These are phyloP conservation scores for Rubroboletus pulcherrimus DNA, from an alignment of 768 basidiomycete genomes.

Conservation along the genomic window DNA sequence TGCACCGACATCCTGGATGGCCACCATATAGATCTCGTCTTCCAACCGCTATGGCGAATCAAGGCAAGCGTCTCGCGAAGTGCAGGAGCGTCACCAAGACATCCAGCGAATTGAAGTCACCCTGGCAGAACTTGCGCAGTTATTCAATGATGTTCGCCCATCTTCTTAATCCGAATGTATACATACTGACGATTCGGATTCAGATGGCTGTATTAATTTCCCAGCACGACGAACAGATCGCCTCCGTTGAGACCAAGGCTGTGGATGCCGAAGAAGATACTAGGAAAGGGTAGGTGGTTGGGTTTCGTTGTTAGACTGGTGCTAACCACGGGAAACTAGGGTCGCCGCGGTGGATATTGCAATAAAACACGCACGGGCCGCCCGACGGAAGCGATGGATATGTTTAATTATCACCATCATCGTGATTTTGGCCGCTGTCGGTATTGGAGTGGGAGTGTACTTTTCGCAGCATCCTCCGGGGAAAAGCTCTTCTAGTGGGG, in stretches of 20 bases:
- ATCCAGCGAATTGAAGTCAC: conserved; percentile 83
- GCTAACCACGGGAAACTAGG: conserved; percentile 34
- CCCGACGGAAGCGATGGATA: conserved; percentile 82
- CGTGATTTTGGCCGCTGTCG: conserved; percentile 49
- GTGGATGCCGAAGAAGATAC: conserved; percentile 63
- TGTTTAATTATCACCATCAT: conserved; percentile 67
- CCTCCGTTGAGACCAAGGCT: conserved; percentile 60
- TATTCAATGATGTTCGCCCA: conserved; percentile 73
- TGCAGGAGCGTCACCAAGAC: conserved; percentile 85
- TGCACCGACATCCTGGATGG: not conserved
- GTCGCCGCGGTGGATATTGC: conserved; percentile 61
- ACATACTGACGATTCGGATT: not conserved
- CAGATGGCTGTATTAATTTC: conserved; percentile 77
- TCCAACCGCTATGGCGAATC: conserved; percentile 85
- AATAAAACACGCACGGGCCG: conserved; percentile 61
- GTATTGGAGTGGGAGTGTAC: conserved; percentile 29
- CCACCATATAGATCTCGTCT: conserved; percentile 51
- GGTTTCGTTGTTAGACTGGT: not conserved
- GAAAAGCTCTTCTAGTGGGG: not conserved
- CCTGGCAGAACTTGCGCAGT: conserved; percentile 80
- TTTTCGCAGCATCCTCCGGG: conserved; percentile 13
- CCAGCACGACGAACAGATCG: conserved; percentile 76
- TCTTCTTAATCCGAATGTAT: not conserved
- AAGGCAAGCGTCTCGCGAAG: conserved; percentile 78
- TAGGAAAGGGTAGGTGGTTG: conserved; percentile 56